Percentiles rank a stretch among this genome's conserved stretches.
Evolutionary conservation across 2,329 filamentous ascomycete genomes (phyloP).

Genomic region (Apiospora kogelbergensis): DNA sequence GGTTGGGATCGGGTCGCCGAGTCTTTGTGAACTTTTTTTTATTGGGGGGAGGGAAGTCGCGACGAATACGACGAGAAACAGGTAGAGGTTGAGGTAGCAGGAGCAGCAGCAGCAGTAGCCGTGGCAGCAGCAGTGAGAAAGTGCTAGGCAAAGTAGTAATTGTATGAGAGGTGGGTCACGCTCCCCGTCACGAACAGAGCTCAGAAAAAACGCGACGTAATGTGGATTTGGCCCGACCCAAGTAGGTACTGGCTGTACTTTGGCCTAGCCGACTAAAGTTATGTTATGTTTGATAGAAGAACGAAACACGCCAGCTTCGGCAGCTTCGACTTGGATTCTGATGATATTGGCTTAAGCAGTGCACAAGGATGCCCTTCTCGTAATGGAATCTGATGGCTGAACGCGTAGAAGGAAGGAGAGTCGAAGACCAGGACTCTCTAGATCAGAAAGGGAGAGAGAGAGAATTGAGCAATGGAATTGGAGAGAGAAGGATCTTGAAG

Average conservation of each 20-base stretch:
- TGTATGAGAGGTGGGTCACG: conserved; percentile 9
- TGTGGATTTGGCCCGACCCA: conserved; percentile 7
- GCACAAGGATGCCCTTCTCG: not conserved
- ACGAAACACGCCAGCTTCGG: conserved; percentile 30
- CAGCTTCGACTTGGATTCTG: not conserved
- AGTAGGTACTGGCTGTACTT: not conserved
- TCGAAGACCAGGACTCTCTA: not conserved
- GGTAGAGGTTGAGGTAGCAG: conserved; percentile 2
- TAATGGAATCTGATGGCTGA: not conserved
- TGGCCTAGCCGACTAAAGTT: not conserved
- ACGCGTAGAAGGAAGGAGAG: not conserved
- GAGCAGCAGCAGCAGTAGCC: not conserved
- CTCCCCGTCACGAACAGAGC: conserved; percentile 6
- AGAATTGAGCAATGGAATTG: not conserved
- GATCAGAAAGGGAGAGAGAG: not conserved
- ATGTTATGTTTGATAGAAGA: conserved; percentile 10
- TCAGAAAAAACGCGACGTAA: conserved; percentile 9
- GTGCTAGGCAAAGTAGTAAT: not conserved
- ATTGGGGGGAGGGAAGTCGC: not conserved
- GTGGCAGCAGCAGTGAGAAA: not conserved
- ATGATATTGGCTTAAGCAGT: not conserved
- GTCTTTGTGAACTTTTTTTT: not conserved
- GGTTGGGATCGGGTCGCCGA: not conserved
- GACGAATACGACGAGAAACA: conserved; percentile 1
- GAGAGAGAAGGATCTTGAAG: conserved; percentile 3